Percentiles rank a stretch among this genome's conserved stretches.
These are phyloP conservation scores for Chaetomiaceae sp. DNA, from an alignment of 2,329 filamentous ascomycete genomes.

Conservation along the genomic window DNA sequence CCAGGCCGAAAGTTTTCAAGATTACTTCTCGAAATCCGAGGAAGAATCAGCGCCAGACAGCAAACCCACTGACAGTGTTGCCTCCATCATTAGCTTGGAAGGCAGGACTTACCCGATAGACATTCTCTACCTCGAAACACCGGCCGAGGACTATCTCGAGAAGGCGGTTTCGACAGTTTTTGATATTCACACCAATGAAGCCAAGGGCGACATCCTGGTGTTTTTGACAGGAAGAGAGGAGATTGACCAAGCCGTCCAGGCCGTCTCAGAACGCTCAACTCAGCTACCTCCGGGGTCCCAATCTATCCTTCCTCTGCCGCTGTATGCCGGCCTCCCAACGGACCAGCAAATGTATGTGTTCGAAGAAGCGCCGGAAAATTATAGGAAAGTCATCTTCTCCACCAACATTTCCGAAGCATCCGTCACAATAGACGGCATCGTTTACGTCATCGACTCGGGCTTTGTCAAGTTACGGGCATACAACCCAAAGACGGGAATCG, in stretches of 20 bases:
- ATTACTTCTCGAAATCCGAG: conserved; percentile 60
- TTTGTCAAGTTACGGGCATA: conserved; percentile 88
- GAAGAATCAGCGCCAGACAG: conserved; percentile 35
- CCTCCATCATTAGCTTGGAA: conserved; percentile 76
- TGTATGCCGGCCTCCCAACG: conserved; percentile 84
- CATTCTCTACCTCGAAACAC: conserved; percentile 70
- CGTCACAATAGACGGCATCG: conserved; percentile 87
- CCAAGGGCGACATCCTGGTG: conserved; percentile 79
- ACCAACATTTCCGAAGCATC: conserved; percentile 97
- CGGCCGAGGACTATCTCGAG: conserved; percentile 83
- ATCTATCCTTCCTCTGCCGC: conserved; percentile 65
- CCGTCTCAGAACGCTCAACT: conserved; percentile 67
- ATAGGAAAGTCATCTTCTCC: conserved; percentile 84
- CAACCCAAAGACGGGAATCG: conserved; percentile 79
- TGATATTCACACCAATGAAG: conserved; percentile 78
- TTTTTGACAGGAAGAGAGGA: conserved; percentile 93
- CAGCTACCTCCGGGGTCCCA: conserved; percentile 57
- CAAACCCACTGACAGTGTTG: conserved; percentile 32
- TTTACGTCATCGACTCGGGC: conserved; percentile 85
- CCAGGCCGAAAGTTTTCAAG: conserved; percentile 79
- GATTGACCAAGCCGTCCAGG: conserved; percentile 77
- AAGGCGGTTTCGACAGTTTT: conserved; percentile 77
- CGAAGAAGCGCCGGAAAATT: conserved; percentile 74
- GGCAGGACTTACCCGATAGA: conserved; percentile 88
- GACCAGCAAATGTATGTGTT: conserved; percentile 97